Evolutionary conservation across 1,284 basidiomycete species (phyloP), one percentile per base, ranked within the genome.

Genomic region (Leccinum griseonigrum): DNA sequence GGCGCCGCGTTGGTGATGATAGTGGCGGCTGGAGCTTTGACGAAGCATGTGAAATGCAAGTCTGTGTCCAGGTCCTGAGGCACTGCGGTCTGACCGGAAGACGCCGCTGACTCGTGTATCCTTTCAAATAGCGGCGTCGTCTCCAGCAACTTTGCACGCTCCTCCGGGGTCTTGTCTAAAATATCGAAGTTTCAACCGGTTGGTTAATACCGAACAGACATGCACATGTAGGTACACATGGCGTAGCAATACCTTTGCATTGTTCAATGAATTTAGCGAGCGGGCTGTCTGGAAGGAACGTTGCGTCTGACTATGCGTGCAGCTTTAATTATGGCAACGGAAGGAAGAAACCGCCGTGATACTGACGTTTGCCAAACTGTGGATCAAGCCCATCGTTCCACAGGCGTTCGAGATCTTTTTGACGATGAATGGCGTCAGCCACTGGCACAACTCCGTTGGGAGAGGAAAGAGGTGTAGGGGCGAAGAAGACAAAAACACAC

Each of bases 301-400:
- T 79, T 2, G 88, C 82, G 32, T 82, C 77, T 11, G 87, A 83
- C 90, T 91, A 54, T 40, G 29, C 9, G 26, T 22, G 28, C 8
- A 11, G 14, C 6, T 29, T 52, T 22, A 10, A 56, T 40, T 18
- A 10, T 57, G 62, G 60, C 54, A 13, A 52, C 57, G 56, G 54
- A 34, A 29, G 34, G 11, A 38, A 26, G 1, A 55, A 58, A 69
- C 57, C 34, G 36, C 60, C 18, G 65, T 52, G 61, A 31, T 4
- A 73, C 85, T 66, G 64, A 90, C 88, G 68, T 94, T 94, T 18
- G 83, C 83, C 54, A 94, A 71, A 4, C 91, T 85, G 71, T 97
- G 94, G 13, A 97, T 78, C 8, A 97, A 78, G 0, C 88, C 94
- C 68, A 96, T 95, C 0, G 94, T 95, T 2, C 94, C 94, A 69